phyloP scores from a whole-genome alignment of 768 basidiomycete genomes.

The Suillus fuscotomentosus region DNA sequence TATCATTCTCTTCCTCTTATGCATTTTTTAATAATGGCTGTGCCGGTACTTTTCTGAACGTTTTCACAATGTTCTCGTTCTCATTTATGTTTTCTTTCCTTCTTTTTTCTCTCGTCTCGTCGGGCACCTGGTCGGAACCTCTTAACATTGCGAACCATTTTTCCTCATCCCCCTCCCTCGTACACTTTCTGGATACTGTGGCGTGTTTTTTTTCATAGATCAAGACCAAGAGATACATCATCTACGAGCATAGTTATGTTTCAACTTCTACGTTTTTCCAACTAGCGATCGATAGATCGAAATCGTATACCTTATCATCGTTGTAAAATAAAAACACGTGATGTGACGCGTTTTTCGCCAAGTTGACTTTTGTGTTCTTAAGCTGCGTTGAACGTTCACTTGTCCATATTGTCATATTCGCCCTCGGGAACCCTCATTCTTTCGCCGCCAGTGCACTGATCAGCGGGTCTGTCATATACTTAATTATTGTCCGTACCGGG shows the following conservation, averaged over 20 bases:
- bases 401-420: background rate
- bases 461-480: slow-evolving; percentile 29
- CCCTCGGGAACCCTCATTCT: background rate
- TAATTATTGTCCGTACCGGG: too few species aligned
- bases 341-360: background rate
- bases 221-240: background rate
- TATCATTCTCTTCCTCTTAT: background rate
- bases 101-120: background rate
- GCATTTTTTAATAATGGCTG: slow-evolving; percentile 1
- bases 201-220: background rate
- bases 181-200: background rate
- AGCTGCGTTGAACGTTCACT: too few species aligned
- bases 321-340: slow-evolving; percentile 5
- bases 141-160: background rate
- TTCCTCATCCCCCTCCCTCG: background rate
- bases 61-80: background rate
- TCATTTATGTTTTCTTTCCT: background rate
- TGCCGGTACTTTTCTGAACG: background rate
- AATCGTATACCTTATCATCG: background rate
- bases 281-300: background rate
- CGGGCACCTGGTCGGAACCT: background rate
- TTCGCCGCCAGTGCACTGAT: slow-evolving; percentile 5
- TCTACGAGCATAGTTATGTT: background rate
- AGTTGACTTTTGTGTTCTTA: too few species aligned
- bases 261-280: background rate